Evolutionary conservation across 192 early-diverging fungal species (phyloP).

Genomic region (Jimgerdemannia flammicorona): DNA sequence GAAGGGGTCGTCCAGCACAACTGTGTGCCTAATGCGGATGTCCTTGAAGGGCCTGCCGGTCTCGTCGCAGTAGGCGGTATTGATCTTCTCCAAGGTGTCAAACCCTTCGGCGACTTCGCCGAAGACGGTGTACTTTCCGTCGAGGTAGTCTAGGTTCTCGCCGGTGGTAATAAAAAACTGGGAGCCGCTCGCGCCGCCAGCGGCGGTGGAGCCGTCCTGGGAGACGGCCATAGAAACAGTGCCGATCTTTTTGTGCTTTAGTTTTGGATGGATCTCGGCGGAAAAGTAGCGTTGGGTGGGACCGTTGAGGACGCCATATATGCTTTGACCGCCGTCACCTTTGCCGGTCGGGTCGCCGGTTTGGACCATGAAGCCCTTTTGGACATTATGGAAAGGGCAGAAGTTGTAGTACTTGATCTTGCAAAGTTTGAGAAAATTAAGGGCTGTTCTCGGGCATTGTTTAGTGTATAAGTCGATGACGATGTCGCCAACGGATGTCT

Average conservation of each 20-base stretch:
- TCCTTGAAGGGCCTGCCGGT: slow-evolving; percentile 76
- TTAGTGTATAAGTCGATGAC: slow-evolving; percentile 82
- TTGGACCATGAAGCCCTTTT: slow-evolving; percentile 76
- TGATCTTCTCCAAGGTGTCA: slow-evolving; percentile 81
- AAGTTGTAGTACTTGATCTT: slow-evolving; percentile 90
- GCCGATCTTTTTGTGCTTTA: slow-evolving; percentile 73
- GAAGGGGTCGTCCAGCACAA: slow-evolving; percentile 92
- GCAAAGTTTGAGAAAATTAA: slow-evolving; percentile 88
- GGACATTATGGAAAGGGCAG: slow-evolving; percentile 75
- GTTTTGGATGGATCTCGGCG: slow-evolving; percentile 74
- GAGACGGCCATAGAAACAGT: slow-evolving; percentile 76
- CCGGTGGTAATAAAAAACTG: slow-evolving; percentile 88
- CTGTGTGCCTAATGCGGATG: slow-evolving; percentile 88
- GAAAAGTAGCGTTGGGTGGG: slow-evolving; percentile 59
- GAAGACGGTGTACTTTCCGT: slow-evolving; percentile 84
- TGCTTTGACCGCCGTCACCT: slow-evolving; percentile 63
- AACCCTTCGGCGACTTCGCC: slow-evolving; percentile 87
- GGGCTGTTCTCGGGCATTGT: slow-evolving; percentile 60
- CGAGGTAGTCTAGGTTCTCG: slow-evolving; percentile 71
- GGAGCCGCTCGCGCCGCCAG: slow-evolving; percentile 60
- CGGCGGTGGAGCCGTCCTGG: slow-evolving; percentile 27
- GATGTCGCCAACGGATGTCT: slow-evolving; percentile 89
- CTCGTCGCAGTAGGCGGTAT: slow-evolving; percentile 64
- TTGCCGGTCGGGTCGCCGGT: slow-evolving; percentile 74
- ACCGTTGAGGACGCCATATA: slow-evolving; percentile 67